Conservation (phyloP, 1,139 yeast species). For the Suhomyces panamericanus region DNA sequence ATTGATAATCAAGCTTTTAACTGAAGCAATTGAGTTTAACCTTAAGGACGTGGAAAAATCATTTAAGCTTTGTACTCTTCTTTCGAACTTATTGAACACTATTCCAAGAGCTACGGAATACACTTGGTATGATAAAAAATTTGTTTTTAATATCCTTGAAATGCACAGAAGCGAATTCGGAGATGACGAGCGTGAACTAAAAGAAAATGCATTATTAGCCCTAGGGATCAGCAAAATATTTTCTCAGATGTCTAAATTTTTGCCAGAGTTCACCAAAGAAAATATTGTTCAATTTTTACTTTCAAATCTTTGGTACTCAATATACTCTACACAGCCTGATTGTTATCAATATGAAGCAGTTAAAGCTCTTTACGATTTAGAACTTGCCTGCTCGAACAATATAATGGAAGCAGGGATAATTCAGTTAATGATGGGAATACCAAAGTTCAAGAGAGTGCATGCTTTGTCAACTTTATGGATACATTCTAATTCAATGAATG, state of each 20-base stretch:
- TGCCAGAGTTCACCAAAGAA: constrained; percentile 28
- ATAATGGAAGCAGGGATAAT: constrained; percentile 64
- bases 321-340: constrained; percentile 46
- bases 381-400: constrained; percentile 33
- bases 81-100: constrained; percentile 16
- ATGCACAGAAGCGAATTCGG: constrained; percentile 18
- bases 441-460: constrained; percentile 37
- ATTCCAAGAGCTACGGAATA: constrained; percentile 11
- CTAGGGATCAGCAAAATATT: constrained; percentile 52
- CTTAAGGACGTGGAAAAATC: constrained; percentile 8
- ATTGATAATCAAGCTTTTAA: constrained; percentile 4
- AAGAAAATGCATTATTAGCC: constrained; percentile 27
- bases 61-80: constrained; percentile 11
- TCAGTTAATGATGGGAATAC: constrained; percentile 44
- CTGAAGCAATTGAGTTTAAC: constrained; percentile 4
- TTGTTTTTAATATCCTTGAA: constrained; percentile 33
- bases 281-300: constrained; percentile 38
- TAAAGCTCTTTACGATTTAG: constrained; percentile 49
- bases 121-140: constrained; percentile 15
- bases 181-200: constrained; percentile 7
- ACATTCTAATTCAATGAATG: constrained; percentile 47
- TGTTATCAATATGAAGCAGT: constrained; percentile 64
- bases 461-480: constrained; percentile 63
- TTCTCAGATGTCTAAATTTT: constrained; percentile 31
- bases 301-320: constrained; percentile 47